These are phyloP conservation scores for Shiraia sp. DNA, from an alignment of 2,329 filamentous ascomycete species.

Conservation along the genomic window DNA sequence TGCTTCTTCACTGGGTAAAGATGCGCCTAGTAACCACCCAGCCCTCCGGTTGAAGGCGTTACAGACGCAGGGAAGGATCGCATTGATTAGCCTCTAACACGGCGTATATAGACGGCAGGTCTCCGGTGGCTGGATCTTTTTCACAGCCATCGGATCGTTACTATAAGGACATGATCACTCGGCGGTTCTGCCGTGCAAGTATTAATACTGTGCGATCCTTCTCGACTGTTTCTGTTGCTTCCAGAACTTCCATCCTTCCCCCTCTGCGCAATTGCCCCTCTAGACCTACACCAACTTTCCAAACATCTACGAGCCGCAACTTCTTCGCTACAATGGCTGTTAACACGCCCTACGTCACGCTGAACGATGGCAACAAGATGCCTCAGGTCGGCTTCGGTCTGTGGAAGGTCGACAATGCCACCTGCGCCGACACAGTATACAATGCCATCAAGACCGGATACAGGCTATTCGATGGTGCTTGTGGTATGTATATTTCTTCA, in stretches of 20 bases:
- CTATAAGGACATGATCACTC: slow-evolving; percentile 22
- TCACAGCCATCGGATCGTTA: slow-evolving; percentile 17
- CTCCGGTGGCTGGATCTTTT: slow-evolving; percentile 14
- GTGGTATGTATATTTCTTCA: slow-evolving; percentile 29
- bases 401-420: slow-evolving; percentile 41
- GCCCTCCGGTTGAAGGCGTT: slow-evolving; percentile 26
- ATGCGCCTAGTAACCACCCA: slow-evolving; percentile 11
- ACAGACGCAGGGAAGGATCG: slow-evolving; percentile 9
- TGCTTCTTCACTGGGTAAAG: slow-evolving; percentile 20
- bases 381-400: slow-evolving; percentile 41
- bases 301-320: slow-evolving; percentile 11
- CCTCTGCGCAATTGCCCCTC: slow-evolving; percentile 7
- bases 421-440: slow-evolving; percentile 38
- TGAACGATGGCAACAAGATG: slow-evolving; percentile 44
- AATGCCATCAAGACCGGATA: slow-evolving; percentile 45
- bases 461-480: slow-evolving; percentile 44
- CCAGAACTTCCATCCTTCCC: slow-evolving; percentile 12
- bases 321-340: slow-evolving; percentile 30
- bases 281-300: slow-evolving; percentile 4
- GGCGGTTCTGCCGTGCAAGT: slow-evolving; percentile 20
- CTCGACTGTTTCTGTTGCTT: slow-evolving; percentile 10
- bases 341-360: slow-evolving; percentile 32
- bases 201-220: slow-evolving; percentile 26
- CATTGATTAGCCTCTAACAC: slow-evolving; percentile 22
- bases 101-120: slow-evolving; percentile 25